phyloP scores from a whole-genome alignment of 2,329 filamentous ascomycete species.

The Hypoxylon sp. region DNA sequence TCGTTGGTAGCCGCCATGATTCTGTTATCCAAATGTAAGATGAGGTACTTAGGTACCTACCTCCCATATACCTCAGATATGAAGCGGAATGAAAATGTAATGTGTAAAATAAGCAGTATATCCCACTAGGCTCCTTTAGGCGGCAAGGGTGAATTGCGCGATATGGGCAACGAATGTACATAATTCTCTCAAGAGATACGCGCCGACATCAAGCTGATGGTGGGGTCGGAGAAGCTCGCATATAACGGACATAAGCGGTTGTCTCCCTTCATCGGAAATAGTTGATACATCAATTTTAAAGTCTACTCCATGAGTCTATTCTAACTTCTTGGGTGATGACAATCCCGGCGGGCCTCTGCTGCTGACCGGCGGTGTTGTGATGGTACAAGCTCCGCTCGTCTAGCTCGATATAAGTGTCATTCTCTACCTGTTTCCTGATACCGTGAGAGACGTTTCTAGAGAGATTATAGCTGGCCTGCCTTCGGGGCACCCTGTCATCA shows the following conservation, averaged over 20 bases:
- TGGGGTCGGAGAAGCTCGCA: too few species aligned
- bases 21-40: not conserved
- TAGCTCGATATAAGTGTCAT: constrained; percentile 22
- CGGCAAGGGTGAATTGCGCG: too few species aligned
- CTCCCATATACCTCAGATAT: not conserved
- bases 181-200: too few species aligned
- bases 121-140: too few species aligned
- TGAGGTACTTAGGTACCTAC: too few species aligned
- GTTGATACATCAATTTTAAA: not conserved
- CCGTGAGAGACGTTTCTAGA: constrained; percentile 16
- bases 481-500: not conserved
- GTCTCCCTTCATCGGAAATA: not conserved
- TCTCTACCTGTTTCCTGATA: constrained; percentile 3
- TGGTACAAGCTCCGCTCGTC: not conserved
- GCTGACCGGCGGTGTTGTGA: not conserved
- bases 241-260: not conserved
- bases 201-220: too few species aligned
- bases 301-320: constrained; percentile 10
- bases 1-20: constrained; percentile 43
- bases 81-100: not conserved
- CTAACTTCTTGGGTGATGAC: constrained; percentile 20
- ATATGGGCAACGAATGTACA: too few species aligned
- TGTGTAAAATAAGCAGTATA: not conserved
- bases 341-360: constrained; percentile 6
- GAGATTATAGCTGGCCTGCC: constrained; percentile 4